phyloP scores from a whole-genome alignment of 2,329 filamentous ascomycete genomes.

The Ceratocystis eucalypticola region DNA sequence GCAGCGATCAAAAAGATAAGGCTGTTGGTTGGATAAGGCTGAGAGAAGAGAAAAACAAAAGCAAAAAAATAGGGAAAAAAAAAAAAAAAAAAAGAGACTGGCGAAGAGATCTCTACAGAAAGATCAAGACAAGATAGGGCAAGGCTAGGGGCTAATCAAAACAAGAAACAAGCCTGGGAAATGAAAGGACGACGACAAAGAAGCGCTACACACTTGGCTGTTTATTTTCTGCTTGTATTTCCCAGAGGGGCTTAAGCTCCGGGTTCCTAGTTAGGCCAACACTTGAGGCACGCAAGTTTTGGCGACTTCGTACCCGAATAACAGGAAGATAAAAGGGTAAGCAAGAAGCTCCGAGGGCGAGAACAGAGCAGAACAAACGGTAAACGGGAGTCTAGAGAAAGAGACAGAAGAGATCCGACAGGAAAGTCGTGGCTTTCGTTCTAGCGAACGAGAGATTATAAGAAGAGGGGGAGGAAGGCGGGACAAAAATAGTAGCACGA shows the following conservation, averaged over 20 bases:
- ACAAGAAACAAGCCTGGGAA: background rate
- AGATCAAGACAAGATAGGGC: background rate
- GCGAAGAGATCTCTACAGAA: background rate
- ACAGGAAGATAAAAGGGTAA: conserved; percentile 2
- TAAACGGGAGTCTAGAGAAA: background rate
- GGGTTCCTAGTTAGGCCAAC: background rate
- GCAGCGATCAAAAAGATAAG: background rate
- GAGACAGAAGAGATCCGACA: background rate
- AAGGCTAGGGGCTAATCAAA: conserved; percentile 3
- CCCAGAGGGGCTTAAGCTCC: conserved; percentile 1
- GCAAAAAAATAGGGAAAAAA: background rate
- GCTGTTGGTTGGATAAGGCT: background rate
- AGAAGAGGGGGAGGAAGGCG: background rate
- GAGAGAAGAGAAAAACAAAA: background rate
- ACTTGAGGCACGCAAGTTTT: conserved; percentile 1
- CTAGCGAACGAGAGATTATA: background rate
- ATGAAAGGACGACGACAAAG: conserved; percentile 7
- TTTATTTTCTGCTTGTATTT: conserved; percentile 1
- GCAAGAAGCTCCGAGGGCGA: background rate
- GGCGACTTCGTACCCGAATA: background rate
- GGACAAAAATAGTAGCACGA: conserved; percentile 5
- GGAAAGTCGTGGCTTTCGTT: background rate
- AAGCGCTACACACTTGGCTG: conserved; percentile 2
- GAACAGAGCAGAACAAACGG: background rate
- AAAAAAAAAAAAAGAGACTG: background rate